Conservation (phyloP, 2,329 filamentous ascomycete genomes). For the Diaporthe eres region DNA sequence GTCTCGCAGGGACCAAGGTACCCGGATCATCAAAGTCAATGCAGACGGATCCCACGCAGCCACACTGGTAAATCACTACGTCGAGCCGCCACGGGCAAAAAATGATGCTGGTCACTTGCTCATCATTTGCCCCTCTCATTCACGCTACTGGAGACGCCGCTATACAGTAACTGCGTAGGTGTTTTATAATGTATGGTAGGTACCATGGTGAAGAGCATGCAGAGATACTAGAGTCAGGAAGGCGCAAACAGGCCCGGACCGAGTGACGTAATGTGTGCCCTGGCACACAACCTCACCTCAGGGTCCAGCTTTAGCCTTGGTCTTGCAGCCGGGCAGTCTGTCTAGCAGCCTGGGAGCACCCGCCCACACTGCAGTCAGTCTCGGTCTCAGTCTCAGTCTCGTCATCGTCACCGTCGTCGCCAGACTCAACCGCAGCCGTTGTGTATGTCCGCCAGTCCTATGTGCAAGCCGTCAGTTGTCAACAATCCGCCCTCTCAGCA, state of each 20-base stretch:
- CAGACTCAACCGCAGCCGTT: not conserved
- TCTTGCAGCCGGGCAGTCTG: not conserved
- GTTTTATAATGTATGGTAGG: too few relatives aligned
- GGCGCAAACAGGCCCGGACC: not conserved
- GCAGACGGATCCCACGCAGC: not conserved
- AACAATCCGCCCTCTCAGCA: not conserved
- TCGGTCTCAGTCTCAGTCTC: not conserved
- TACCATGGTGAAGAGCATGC: not conserved
- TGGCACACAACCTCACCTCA: conserved; percentile 13
- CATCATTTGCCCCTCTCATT: not conserved
- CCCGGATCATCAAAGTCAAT: not conserved
- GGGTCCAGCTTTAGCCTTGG: not conserved
- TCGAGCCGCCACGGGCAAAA: conserved; percentile 1
- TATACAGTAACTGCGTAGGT: not conserved
- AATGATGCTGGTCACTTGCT: conserved; percentile 5
- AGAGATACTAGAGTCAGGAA: not conserved
- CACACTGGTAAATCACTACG: not conserved
- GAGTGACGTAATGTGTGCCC: conserved; percentile 29
- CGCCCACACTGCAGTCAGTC: not conserved
- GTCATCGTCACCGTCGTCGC: conserved; percentile 2
- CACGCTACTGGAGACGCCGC: not conserved
- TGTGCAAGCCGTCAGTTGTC: not conserved
- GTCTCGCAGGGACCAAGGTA: not conserved
- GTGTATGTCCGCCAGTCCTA: not conserved
- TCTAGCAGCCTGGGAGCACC: not conserved